Evolutionary conservation across 192 early-diverging fungal genomes (phyloP).

Genomic region (Backusella sp.): DNA sequence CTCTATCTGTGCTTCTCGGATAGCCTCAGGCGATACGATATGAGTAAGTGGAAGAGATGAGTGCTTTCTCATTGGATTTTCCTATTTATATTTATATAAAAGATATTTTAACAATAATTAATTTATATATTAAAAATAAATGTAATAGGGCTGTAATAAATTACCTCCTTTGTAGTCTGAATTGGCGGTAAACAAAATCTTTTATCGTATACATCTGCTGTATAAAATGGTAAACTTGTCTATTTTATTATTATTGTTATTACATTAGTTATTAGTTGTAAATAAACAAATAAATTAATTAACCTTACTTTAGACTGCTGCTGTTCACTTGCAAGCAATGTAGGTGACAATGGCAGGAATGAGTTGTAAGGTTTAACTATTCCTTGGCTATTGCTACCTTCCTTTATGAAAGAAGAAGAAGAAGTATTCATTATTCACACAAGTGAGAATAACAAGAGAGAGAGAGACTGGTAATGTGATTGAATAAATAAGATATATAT

Average conservation of each 20-base stretch:
- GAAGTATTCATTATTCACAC: neutral
- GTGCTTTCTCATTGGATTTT: neutral
- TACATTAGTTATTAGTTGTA: neutral
- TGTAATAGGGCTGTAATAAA: neutral
- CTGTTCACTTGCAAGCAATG: neutral
- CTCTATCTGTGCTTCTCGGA: constrained; percentile 24
- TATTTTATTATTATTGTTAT: neutral
- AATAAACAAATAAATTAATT: neutral
- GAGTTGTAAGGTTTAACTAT: neutral
- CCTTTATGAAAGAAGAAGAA: neutral
- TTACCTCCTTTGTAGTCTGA: neutral
- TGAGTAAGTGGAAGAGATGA: constrained; percentile 13
- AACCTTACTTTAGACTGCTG: neutral
- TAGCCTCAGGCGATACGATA: constrained; percentile 28
- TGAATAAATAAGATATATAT: neutral
- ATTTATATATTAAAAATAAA: neutral
- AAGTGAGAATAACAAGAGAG: neutral
- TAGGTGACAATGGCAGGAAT: neutral
- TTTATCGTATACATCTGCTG: neutral
- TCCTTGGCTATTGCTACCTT: neutral
- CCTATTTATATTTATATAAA: neutral
- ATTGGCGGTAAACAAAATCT: constrained; percentile 9
- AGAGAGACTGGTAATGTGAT: neutral
- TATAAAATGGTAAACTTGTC: neutral
- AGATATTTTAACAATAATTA: neutral